These are phyloP conservation scores for Microcera coccophila DNA, from an alignment of 2,329 filamentous ascomycete genomes.

Conservation along the genomic window DNA sequence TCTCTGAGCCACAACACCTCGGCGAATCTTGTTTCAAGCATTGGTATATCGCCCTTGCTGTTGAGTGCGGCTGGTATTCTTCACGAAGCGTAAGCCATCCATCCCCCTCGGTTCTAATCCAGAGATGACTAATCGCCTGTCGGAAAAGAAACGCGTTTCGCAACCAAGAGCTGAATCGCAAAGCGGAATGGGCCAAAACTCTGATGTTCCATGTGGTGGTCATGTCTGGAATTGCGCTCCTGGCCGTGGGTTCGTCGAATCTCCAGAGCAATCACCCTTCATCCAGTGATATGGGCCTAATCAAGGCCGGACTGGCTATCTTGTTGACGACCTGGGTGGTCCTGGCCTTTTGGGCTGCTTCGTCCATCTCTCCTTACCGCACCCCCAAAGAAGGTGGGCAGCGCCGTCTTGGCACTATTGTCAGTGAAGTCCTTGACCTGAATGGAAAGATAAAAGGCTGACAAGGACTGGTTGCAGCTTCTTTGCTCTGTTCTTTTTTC, in stretches of 20 bases:
- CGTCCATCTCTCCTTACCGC: too few species aligned
- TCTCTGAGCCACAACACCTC: conserved; percentile 24
- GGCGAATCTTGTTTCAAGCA: conserved; percentile 33
- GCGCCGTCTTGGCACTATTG: conserved; percentile 3
- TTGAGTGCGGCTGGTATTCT: conserved; percentile 30
- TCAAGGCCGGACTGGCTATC: conserved; percentile 8
- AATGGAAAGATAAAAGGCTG: too few species aligned
- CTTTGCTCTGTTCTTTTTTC: conserved; percentile 6
- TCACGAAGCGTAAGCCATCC: conserved; percentile 29
- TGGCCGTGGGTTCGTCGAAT: conserved; percentile 6
- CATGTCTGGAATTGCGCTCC: conserved; percentile 6
- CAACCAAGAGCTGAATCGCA: neutral
- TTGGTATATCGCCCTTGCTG: conserved; percentile 39
- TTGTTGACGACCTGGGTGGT: conserved; percentile 6
- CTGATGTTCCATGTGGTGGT: conserved; percentile 5
- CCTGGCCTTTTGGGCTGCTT: conserved; percentile 2
- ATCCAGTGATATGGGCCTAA: conserved; percentile 3
- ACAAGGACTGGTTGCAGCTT: neutral
- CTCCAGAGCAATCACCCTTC: conserved; percentile 3
- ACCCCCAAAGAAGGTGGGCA: neutral
- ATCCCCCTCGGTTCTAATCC: neutral
- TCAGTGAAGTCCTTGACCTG: neutral
- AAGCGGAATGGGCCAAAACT: conserved; percentile 10
- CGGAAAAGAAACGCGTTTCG: conserved; percentile 4
- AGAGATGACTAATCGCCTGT: conserved; percentile 15